Percentiles rank a stretch among this genome's conserved stretches.
phyloP scores from a whole-genome alignment of 257 asterid species.

The Solanum clarkiae region DNA sequence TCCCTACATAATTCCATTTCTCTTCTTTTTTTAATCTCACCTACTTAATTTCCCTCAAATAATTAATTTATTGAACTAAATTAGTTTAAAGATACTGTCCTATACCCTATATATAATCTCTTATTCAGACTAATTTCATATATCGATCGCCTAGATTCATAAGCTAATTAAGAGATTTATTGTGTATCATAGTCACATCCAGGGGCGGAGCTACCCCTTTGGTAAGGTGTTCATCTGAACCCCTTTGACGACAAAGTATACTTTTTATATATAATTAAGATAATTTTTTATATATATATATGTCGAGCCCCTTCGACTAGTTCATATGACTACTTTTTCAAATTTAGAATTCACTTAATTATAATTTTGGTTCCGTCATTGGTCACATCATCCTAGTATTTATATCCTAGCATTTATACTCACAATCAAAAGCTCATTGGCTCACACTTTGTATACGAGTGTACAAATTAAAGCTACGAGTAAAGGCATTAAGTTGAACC shows the following conservation, averaged over 20 bases:
- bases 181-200: neutral
- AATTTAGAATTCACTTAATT: too few relatives aligned
- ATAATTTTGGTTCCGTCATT: too few relatives aligned
- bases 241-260: too few relatives aligned
- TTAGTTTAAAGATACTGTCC: neutral
- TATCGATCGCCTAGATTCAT: neutral
- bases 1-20: neutral
- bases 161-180: neutral
- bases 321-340: too few relatives aligned
- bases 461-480: neutral
- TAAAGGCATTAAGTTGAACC: neutral
- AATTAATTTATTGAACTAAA: neutral
- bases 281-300: too few relatives aligned
- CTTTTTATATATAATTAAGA: too few relatives aligned
- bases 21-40: neutral
- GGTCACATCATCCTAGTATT: too few relatives aligned
- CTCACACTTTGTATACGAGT: neutral
- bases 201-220: too few relatives aligned
- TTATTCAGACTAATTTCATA: too few relatives aligned
- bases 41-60: neutral
- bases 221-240: too few relatives aligned
- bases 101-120: neutral
- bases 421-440: neutral
- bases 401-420: neutral
- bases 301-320: too few relatives aligned